These are phyloP conservation scores for Suhomyces panamericanus DNA, from an alignment of 1,139 yeast species.

Conservation along the genomic window DNA sequence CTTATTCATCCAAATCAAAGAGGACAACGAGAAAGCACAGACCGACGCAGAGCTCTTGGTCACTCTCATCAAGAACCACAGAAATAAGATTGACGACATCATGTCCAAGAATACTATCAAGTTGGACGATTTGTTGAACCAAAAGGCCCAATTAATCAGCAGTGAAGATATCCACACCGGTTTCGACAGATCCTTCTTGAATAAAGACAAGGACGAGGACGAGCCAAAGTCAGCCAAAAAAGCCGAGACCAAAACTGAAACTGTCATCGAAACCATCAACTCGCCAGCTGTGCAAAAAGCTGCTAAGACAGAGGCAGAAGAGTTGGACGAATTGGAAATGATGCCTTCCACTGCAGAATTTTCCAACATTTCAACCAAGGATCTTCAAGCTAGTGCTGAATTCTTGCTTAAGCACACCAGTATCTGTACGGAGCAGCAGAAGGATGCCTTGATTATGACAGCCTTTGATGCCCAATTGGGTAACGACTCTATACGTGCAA, in stretches of 20 bases:
- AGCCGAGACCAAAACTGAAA: conserved; percentile 14
- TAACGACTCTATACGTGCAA: conserved; percentile 53
- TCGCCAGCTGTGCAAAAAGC: conserved; percentile 14
- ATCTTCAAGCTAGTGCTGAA: conserved; percentile 50
- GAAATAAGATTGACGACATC: conserved; percentile 66
- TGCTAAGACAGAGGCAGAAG: conserved; percentile 24
- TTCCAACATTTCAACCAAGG: conserved; percentile 53
- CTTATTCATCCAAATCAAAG: conserved; percentile 67
- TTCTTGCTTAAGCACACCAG: conserved; percentile 61
- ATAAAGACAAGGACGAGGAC: conserved; percentile 46
- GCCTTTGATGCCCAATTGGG: conserved; percentile 83
- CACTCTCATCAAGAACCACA: conserved; percentile 55
- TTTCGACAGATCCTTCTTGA: conserved; percentile 80
- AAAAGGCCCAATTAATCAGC: conserved; percentile 73
- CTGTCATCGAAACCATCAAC: conserved; percentile 35
- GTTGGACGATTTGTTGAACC: conserved; percentile 64
- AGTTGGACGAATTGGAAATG: conserved; percentile 37
- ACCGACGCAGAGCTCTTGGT: conserved; percentile 34
- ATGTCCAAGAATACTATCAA: conserved; percentile 59
- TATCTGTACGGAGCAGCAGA: conserved; percentile 79
- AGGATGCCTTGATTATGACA: conserved; percentile 89
- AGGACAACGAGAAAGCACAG: conserved; percentile 54
- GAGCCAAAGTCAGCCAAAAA: conserved; percentile 15
- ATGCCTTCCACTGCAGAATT: conserved; percentile 65
- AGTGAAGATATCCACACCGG: conserved; percentile 95